Conservation (phyloP, 495 filamentous ascomycete species). For the Penicillium cosmopolitanum region DNA sequence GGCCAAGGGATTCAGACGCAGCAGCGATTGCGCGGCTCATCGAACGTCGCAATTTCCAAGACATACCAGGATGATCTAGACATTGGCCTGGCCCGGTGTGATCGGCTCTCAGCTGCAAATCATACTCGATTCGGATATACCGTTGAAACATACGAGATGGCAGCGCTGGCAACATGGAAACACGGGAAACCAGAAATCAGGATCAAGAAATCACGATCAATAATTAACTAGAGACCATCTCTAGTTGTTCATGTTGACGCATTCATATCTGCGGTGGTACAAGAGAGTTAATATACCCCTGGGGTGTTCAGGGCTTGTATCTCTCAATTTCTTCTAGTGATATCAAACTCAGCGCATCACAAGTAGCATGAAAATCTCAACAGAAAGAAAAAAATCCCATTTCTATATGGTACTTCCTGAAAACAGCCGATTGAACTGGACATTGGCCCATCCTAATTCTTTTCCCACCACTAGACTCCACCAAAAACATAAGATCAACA, state of each 20-base stretch:
- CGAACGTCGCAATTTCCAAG: not conserved
- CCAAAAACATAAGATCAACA: not conserved
- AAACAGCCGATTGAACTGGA: not conserved
- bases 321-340: too few species aligned
- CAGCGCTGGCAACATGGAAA: not conserved
- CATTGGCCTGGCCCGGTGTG: not conserved
- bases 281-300: too few species aligned
- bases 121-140: not conserved
- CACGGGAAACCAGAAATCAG: not conserved
- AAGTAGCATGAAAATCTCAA: not conserved
- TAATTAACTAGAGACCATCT: too few species aligned
- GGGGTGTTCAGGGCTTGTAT: too few species aligned
- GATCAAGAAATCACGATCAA: too few species aligned
- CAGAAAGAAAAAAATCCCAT: conserved; percentile 16
- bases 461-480: conserved; percentile 15
- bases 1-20: not conserved
- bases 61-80: not conserved
- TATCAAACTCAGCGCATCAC: too few species aligned
- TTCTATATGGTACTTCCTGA: conserved; percentile 19
- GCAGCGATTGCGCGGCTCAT: not conserved
- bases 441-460: conserved; percentile 12
- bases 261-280: too few species aligned
- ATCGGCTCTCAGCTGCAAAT: not conserved
- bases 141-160: not conserved
- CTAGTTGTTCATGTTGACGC: too few species aligned